Percentiles rank a stretch among this genome's conserved stretches.
Conservation (phyloP, 768 basidiomycete genomes). For the Macrolepiota fuliginosa region DNA sequence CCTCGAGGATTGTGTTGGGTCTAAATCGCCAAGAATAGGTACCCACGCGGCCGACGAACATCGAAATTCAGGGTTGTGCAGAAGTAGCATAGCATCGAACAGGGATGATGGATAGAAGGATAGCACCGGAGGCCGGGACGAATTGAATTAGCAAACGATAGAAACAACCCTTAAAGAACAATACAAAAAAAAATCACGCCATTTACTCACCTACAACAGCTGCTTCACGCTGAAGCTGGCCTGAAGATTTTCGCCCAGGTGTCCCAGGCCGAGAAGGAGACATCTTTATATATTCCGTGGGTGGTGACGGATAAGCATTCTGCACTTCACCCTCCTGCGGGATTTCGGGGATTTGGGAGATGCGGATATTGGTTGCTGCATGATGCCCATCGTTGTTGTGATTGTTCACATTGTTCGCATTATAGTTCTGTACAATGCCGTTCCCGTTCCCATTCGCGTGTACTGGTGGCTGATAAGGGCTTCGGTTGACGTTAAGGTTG, state of each 20-base stretch:
- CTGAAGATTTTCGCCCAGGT: not conserved
- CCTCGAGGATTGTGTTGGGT: not conserved
- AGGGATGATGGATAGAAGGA: not conserved
- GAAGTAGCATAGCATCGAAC: not conserved
- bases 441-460: not conserved
- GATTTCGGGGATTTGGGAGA: not conserved
- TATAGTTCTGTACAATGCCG: not conserved
- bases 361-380: not conserved
- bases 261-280: not conserved
- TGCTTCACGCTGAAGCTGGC: conserved; percentile 9
- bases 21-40: not conserved
- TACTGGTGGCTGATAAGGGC: conserved; percentile 3
- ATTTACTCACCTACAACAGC: conserved; percentile 1
- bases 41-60: not conserved
- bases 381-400: no score
- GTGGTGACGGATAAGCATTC: conserved; percentile 13
- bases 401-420: not conserved
- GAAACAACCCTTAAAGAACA: not conserved
- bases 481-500: not conserved
- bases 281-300: not conserved
- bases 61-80: no score
- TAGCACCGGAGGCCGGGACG: not conserved
- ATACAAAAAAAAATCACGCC: conserved; percentile 2
- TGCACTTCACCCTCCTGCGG: not conserved
- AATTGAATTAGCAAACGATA: not conserved